phyloP scores from a whole-genome alignment of 2,329 filamentous ascomycete species.

The Ambrosiella xylebori region DNA sequence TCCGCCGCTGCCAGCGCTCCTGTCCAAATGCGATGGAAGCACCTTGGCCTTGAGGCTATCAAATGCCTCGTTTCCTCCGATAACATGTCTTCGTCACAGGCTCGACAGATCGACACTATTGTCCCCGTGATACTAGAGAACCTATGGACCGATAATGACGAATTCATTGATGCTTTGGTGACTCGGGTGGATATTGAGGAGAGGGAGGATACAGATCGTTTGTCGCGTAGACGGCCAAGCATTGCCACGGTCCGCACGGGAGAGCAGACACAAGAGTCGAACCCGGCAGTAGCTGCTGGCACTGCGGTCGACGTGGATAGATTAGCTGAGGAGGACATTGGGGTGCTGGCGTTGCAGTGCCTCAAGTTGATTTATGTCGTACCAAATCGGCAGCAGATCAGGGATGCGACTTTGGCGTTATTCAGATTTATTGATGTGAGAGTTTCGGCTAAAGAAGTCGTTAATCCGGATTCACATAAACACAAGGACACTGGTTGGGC shows the following conservation, averaged over 20 bases:
- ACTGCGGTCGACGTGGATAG: conserved; percentile 78
- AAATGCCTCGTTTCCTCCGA: conserved; percentile 68
- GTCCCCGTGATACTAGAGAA: conserved; percentile 79
- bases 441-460: conserved; percentile 32
- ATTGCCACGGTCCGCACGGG: conserved; percentile 59
- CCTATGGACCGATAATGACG: conserved; percentile 56
- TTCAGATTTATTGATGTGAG: conserved; percentile 56
- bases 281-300: conserved; percentile 56
- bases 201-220: conserved; percentile 46
- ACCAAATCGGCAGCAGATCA: conserved; percentile 67
- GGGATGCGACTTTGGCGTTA: conserved; percentile 55
- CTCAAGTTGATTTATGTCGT: conserved; percentile 71
- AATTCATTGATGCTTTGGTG: conserved; percentile 51
- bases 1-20: conserved; percentile 48
- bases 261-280: conserved; percentile 45
- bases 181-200: conserved; percentile 51
- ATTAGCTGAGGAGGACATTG: conserved; percentile 75
- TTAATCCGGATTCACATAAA: conserved; percentile 30
- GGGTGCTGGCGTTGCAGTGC: conserved; percentile 67
- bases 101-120: conserved; percentile 59
- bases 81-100: conserved; percentile 55
- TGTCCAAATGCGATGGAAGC: conserved; percentile 62
- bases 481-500: conserved; percentile 52
- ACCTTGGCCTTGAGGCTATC: conserved; percentile 58
- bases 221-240: conserved; percentile 54